Evolutionary conservation across 2,329 filamentous ascomycete species (phyloP).

Genomic region (Ciborinia camelliae): DNA sequence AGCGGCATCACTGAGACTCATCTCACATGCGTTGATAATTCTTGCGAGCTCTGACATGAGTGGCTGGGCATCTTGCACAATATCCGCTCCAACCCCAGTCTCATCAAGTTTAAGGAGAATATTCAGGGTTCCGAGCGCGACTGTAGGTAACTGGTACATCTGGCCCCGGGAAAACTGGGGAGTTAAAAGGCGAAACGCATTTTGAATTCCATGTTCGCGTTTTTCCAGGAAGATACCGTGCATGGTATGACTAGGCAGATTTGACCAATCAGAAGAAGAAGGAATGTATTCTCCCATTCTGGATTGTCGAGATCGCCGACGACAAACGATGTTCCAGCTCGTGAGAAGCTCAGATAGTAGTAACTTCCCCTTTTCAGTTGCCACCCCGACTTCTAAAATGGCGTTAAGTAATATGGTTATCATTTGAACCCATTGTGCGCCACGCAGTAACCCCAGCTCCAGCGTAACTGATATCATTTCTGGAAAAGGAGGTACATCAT

Average conservation of each 20-base stretch:
- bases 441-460: constrained; percentile 30
- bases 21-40: constrained; percentile 4
- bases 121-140: constrained; percentile 33
- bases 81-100: background rate
- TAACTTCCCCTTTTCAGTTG: constrained; percentile 18
- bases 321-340: constrained; percentile 36
- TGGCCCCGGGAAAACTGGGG: constrained; percentile 23
- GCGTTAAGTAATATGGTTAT: constrained; percentile 27
- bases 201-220: constrained; percentile 23
- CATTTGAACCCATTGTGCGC: constrained; percentile 32
- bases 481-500: constrained; percentile 30
- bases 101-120: constrained; percentile 25
- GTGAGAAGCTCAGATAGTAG: constrained; percentile 33
- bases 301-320: constrained; percentile 14
- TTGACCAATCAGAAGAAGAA: constrained; percentile 30
- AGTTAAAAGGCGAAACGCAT: constrained; percentile 28
- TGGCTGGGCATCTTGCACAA: background rate
- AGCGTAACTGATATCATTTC: constrained; percentile 32
- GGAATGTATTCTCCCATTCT: constrained; percentile 13
- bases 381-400: constrained; percentile 17
- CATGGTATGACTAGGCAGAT: constrained; percentile 19
- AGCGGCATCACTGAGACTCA: constrained; percentile 5
- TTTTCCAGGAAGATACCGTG: background rate
- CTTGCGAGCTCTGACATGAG: constrained; percentile 5
- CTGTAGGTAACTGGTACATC: constrained; percentile 24